Evolutionary conservation across 75 land plant genomes (phyloP).

Genomic region (Isoetes taiwanensis): DNA sequence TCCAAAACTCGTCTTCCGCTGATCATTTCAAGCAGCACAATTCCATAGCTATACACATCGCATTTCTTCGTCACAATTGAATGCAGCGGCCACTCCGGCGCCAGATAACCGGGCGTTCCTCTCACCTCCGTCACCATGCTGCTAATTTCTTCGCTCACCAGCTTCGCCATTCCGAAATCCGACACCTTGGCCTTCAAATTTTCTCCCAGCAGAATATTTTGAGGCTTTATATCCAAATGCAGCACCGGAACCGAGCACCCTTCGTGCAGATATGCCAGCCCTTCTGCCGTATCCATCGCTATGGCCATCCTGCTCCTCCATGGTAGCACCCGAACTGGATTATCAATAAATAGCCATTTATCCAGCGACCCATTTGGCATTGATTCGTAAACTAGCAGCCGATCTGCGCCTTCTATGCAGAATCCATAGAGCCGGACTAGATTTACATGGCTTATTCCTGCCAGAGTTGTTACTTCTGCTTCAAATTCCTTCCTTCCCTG

Average conservation of each 20-base stretch:
- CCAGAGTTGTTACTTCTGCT: conserved; percentile 10
- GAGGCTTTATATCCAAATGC: conserved; percentile 4
- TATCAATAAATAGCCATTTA: conserved; percentile 12
- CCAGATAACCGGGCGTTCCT: no score
- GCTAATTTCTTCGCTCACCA: no score
- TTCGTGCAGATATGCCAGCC: conserved; percentile 1
- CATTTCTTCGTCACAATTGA: no score
- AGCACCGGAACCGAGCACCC: background rate
- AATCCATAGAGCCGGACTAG: conserved; percentile 11
- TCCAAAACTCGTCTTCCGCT: no score
- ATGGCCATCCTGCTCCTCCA: background rate
- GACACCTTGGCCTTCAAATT: conserved; percentile 2
- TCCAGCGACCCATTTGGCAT: conserved; percentile 10
- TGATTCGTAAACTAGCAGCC: conserved; percentile 18
- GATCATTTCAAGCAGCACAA: no score
- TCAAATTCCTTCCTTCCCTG: no score
- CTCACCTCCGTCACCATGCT: no score
- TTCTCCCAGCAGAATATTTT: background rate
- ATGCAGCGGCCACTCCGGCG: no score
- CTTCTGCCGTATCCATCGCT: background rate
- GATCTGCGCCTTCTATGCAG: background rate
- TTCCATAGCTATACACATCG: no score
- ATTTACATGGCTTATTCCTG: conserved; percentile 8
- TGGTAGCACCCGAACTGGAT: no score
- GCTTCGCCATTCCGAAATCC: background rate